These are phyloP conservation scores for Termitomyces sp. DNA, from an alignment of 768 basidiomycete genomes.

Conservation along the genomic window DNA sequence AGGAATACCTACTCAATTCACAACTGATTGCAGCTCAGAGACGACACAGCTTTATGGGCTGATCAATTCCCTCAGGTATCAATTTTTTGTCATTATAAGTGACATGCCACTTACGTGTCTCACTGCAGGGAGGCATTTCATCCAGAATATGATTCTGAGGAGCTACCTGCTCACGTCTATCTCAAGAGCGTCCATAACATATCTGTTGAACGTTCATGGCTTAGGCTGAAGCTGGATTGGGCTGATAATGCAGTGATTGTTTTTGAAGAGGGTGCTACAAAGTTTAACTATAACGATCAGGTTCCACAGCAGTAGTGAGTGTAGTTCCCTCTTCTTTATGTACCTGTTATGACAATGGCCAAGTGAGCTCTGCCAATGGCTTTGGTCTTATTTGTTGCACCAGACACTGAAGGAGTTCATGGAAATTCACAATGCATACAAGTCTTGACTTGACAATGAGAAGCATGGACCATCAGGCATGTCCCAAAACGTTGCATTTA, in stretches of 20 bases:
- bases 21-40: conserved; percentile 15
- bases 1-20: conserved; percentile 15
- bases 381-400: not conserved
- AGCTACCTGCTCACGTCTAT: conserved; percentile 16
- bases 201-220: conserved; percentile 17
- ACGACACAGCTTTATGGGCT: conserved; percentile 12
- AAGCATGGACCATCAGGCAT: not conserved
- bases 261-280: conserved; percentile 8
- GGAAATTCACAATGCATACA: not conserved
- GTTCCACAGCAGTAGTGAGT: conserved; percentile 1
- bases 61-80: conserved; percentile 16
- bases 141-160: not conserved
- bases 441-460: not conserved
- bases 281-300: not conserved
- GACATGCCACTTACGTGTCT: not conserved
- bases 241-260: conserved; percentile 15
- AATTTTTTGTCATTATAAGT: not conserved
- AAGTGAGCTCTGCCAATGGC: not conserved
- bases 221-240: conserved; percentile 13
- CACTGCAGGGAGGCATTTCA: not conserved
- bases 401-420: not conserved
- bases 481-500: not conserved
- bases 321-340: not conserved
- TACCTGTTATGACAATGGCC: not conserved
- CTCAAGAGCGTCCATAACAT: conserved; percentile 19